Conservation (phyloP, 148 eudicot species). For the Rhododendron henanense region DNA sequence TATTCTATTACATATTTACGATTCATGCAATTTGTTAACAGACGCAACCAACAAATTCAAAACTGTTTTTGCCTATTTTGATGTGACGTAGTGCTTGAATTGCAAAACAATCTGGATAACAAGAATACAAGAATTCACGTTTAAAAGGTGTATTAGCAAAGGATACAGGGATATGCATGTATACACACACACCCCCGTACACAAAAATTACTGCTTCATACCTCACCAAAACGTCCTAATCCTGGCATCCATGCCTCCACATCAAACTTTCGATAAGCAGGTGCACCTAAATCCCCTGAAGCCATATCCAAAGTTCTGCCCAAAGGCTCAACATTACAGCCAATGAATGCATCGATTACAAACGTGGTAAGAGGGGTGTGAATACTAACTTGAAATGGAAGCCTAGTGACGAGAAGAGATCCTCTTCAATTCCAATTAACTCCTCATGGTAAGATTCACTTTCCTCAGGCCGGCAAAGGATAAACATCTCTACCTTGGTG, state of each 20-base stretch:
- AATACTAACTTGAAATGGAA: conserved; percentile 70
- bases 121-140: neutral
- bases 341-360: neutral
- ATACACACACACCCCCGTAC: neutral
- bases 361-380: neutral
- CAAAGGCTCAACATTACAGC: neutral
- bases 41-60: neutral
- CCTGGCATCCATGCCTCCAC: conserved; percentile 99
- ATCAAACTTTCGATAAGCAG: conserved; percentile 89
- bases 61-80: neutral
- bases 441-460: conserved; percentile 76
- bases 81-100: neutral
- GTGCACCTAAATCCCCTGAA: conserved; percentile 85
- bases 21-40: neutral
- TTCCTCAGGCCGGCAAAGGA: conserved; percentile 81
- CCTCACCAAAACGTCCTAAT: conserved; percentile 89
- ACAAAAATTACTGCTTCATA: conserved; percentile 14
- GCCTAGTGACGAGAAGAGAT: conserved; percentile 72
- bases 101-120: neutral
- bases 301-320: conserved; percentile 93
- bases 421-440: conserved; percentile 82
- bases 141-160: neutral
- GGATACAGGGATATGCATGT: neutral
- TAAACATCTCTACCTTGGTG: conserved; percentile 94
- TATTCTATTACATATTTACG: neutral